These are phyloP conservation scores for Aureobasidium leucospermi DNA, from an alignment of 2,329 filamentous ascomycete genomes.

Conservation along the genomic window DNA sequence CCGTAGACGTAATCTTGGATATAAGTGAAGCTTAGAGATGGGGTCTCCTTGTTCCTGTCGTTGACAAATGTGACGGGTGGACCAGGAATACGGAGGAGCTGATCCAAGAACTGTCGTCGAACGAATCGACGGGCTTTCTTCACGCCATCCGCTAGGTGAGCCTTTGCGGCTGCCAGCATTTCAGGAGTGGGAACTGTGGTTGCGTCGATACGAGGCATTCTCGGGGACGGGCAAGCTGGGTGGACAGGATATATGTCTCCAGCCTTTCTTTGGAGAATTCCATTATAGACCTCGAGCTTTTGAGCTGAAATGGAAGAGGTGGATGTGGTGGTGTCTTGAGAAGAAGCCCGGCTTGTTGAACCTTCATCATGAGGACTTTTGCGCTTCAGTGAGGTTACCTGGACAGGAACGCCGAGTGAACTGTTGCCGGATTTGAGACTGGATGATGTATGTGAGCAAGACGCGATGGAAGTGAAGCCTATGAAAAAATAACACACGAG, in stretches of 20 bases:
- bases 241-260: slow-evolving; percentile 31
- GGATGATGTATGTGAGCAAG: not conserved
- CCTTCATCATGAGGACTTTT: slow-evolving; percentile 21
- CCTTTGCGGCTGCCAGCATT: slow-evolving; percentile 29
- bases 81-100: slow-evolving; percentile 26
- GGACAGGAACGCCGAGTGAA: not conserved
- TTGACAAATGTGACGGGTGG: slow-evolving; percentile 56
- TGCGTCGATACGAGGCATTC: slow-evolving; percentile 23
- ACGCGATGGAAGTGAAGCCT: not conserved
- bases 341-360: not conserved
- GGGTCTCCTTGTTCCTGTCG: slow-evolving; percentile 46
- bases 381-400: slow-evolving; percentile 19
- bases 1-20: slow-evolving; percentile 55
- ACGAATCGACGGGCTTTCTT: slow-evolving; percentile 30
- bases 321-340: not conserved
- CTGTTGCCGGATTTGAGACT: not conserved
- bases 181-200: slow-evolving; percentile 27
- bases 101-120: slow-evolving; percentile 30
- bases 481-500: not conserved
- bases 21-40: slow-evolving; percentile 60
- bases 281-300: slow-evolving; percentile 33
- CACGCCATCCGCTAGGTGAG: slow-evolving; percentile 18
- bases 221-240: not conserved
- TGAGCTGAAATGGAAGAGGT: not conserved
- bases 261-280: slow-evolving; percentile 29